phyloP scores from a whole-genome alignment of 495 filamentous ascomycete genomes.

The Podospora pseudocomata region DNA sequence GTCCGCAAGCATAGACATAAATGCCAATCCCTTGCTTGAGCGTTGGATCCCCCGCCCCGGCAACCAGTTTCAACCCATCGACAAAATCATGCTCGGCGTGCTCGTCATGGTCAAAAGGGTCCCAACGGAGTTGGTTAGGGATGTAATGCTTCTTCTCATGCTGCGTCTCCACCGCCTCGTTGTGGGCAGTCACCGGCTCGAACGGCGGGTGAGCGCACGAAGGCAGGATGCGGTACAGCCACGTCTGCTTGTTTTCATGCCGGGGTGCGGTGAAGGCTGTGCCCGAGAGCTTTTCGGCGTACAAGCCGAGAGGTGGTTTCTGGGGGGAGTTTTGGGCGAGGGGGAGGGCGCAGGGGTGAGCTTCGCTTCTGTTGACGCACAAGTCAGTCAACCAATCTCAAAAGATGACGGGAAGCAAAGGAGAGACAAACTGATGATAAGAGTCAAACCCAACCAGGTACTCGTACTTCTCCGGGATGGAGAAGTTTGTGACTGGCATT shows the following conservation, averaged over 20 bases:
- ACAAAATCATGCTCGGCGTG: slow-evolving; percentile 65
- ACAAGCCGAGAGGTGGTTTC: slow-evolving; percentile 78
- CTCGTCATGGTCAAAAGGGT: slow-evolving; percentile 72
- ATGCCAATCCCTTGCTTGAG: slow-evolving; percentile 79
- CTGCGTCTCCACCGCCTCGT: slow-evolving; percentile 19
- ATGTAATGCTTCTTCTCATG: slow-evolving; percentile 58
- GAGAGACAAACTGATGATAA: slow-evolving; percentile 53
- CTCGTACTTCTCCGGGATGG: slow-evolving; percentile 55
- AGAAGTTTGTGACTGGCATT: slow-evolving; percentile 56
- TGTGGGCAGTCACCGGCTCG: slow-evolving; percentile 37
- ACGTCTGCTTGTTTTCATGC: slow-evolving; percentile 84
- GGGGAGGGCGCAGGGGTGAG: slow-evolving; percentile 46
- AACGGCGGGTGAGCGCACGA: slow-evolving; percentile 79
- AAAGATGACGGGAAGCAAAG: neutral
- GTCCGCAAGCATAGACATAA: slow-evolving; percentile 75
- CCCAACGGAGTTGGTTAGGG: slow-evolving; percentile 89
- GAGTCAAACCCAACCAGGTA: slow-evolving; percentile 67
- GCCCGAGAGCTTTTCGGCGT: slow-evolving; percentile 90
- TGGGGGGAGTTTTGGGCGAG: slow-evolving; percentile 81
- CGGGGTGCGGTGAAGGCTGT: slow-evolving; percentile 91
- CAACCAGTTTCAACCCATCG: slow-evolving; percentile 69
- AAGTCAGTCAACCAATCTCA: neutral
- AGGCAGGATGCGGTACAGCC: slow-evolving; percentile 91
- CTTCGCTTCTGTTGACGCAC: slow-evolving; percentile 40
- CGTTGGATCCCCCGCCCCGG: slow-evolving; percentile 78